Conservation (phyloP, 192 early-diverging fungal species). For the Backusella mclennaniae region DNA sequence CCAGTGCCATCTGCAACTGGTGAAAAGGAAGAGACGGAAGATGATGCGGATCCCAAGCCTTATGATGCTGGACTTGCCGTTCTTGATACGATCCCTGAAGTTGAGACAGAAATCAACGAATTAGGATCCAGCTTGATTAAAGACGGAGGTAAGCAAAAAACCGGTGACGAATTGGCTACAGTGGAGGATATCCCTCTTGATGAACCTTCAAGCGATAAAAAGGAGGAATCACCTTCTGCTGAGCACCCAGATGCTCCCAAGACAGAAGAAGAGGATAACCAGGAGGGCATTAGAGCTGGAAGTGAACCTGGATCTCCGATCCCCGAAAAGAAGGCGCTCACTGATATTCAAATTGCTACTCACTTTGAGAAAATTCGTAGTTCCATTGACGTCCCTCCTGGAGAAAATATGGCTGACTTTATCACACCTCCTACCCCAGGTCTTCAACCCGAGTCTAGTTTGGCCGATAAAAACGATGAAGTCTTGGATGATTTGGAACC, state of each 20-base stretch:
- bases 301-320: not conserved
- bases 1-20: not conserved
- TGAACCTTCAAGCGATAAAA: too few relatives aligned
- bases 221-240: not conserved
- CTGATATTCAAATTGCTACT: constrained; percentile 4
- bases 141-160: not conserved
- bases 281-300: not conserved
- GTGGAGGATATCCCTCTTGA: not conserved
- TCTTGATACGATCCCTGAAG: constrained; percentile 8
- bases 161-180: constrained; percentile 3
- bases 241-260: not conserved
- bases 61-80: not conserved
- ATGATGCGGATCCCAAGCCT: not conserved
- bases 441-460: constrained; percentile 17
- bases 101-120: constrained; percentile 9
- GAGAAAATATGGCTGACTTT: constrained; percentile 35
- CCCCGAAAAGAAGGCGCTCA: not conserved
- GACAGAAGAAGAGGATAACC: not conserved
- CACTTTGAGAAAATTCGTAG: constrained; percentile 12
- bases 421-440: constrained; percentile 37
- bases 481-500: not conserved
- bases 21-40: not conserved
- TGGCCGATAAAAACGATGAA: constrained; percentile 11
- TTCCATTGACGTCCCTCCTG: constrained; percentile 24
- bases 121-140: constrained; percentile 15